phyloP scores from a whole-genome alignment of 768 basidiomycete genomes.

The Gyrodon lividus region DNA sequence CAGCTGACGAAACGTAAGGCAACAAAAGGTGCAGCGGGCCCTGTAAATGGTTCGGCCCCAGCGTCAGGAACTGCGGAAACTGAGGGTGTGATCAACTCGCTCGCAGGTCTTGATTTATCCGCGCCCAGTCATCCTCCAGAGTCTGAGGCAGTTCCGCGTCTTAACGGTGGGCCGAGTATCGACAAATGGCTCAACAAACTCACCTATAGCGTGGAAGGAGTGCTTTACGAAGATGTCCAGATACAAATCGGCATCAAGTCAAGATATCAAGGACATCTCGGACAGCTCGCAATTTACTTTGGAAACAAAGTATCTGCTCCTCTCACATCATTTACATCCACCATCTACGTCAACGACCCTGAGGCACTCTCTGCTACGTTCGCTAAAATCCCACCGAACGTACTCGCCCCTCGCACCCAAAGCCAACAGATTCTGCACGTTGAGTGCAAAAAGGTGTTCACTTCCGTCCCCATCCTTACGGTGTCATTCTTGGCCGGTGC shows the following conservation, averaged over 20 bases:
- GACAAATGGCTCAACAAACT: constrained; percentile 91
- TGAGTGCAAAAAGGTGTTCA: constrained; percentile 90
- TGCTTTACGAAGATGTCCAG: constrained; percentile 94
- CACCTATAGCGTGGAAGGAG: constrained; percentile 75
- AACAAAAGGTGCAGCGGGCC: constrained; percentile 32
- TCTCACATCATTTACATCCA: constrained; percentile 89
- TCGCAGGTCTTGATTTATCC: constrained; percentile 80
- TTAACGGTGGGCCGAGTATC: constrained; percentile 67
- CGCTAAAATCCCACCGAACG: constrained; percentile 86
- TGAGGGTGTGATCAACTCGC: constrained; percentile 65
- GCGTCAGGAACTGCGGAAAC: constrained; percentile 37
- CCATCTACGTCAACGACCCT: constrained; percentile 68
- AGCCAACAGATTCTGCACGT: constrained; percentile 91
- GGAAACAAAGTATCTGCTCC: constrained; percentile 92
- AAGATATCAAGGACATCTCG: constrained; percentile 91
- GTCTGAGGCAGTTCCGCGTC: constrained; percentile 41
- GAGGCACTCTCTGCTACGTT: constrained; percentile 81
- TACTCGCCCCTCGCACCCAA: constrained; percentile 79
- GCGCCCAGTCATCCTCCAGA: constrained; percentile 21
- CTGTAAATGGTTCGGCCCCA: constrained; percentile 36
- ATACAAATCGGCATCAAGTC: constrained; percentile 96
- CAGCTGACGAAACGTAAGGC: constrained; percentile 57
- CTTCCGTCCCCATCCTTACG: constrained; percentile 70
- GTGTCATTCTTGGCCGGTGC: constrained; percentile 93
- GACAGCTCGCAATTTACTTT: constrained; percentile 91